Conservation (phyloP, 768 basidiomycete genomes). For the Tulasnella sp. region DNA sequence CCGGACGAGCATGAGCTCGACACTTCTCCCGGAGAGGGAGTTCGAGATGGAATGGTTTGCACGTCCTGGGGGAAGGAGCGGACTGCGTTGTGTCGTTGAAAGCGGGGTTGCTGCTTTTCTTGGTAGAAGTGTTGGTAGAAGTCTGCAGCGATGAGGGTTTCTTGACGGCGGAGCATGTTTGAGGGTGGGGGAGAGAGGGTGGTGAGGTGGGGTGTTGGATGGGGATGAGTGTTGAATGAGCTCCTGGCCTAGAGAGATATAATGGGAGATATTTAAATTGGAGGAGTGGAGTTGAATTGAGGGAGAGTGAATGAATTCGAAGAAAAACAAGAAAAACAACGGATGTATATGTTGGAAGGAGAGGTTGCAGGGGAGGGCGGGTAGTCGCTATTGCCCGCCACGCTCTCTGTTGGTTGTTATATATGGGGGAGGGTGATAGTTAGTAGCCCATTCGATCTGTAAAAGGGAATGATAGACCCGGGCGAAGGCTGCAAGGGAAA, state of each 20-base stretch:
- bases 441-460: neutral
- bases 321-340: neutral
- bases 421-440: neutral
- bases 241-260: neutral
- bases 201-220: neutral
- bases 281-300: neutral
- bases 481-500: neutral
- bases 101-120: neutral
- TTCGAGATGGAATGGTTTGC: neutral
- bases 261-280: too few species aligned
- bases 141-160: neutral
- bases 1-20: neutral
- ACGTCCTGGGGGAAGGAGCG: neutral
- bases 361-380: neutral
- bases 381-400: neutral
- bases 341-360: neutral
- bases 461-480: constrained; percentile 2
- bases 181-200: neutral
- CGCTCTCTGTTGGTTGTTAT: neutral
- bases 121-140: neutral
- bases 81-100: neutral
- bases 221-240: neutral
- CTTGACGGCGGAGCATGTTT: constrained; percentile 1
- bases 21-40: neutral
- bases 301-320: neutral